Conservation (phyloP, 768 basidiomycete species). For the Stropharia rugosoannulata region DNA sequence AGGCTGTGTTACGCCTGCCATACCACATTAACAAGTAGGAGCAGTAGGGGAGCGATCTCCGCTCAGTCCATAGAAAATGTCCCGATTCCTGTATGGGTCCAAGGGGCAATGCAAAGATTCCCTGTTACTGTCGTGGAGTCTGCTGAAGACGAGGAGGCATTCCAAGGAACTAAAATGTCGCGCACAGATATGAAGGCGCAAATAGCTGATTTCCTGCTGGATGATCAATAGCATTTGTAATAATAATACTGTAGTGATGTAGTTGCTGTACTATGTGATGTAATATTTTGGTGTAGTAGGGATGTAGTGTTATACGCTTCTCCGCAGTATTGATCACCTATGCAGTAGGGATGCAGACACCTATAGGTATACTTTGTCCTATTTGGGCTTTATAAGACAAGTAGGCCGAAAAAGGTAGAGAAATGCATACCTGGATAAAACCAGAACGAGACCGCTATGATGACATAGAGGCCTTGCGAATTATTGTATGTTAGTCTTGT, state of each 20-base stretch:
- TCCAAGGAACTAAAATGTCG: slow-evolving; percentile 24
- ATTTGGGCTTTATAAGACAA: not conserved
- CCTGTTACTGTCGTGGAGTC: not conserved
- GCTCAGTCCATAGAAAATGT: slow-evolving; percentile 13
- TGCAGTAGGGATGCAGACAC: slow-evolving; percentile 1
- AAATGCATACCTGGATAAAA: slow-evolving; percentile 49
- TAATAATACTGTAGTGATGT: not conserved
- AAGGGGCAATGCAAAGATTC: slow-evolving; percentile 9
- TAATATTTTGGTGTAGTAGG: not conserved
- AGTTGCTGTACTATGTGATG: not conserved
- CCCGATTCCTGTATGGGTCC: slow-evolving; percentile 40
- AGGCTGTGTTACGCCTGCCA: slow-evolving; percentile 65
- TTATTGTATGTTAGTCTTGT: not conserved
- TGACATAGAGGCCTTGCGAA: slow-evolving; percentile 57
- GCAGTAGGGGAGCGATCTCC: slow-evolving; percentile 37
- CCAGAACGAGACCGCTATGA: slow-evolving; percentile 76
- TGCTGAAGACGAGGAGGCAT: slow-evolving; percentile 14
- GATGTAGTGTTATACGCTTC: not conserved
- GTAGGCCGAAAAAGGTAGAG: not conserved
- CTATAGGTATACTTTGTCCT: slow-evolving; percentile 1
- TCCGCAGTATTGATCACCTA: not conserved
- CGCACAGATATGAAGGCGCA: slow-evolving; percentile 34
- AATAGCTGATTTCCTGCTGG: slow-evolving; percentile 25
- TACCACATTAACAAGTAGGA: slow-evolving; percentile 57
- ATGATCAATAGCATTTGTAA: slow-evolving; percentile 13